Percentiles rank a stretch among this genome's conserved stretches.
Conservation (phyloP, 768 basidiomycete species). For the Austroboletus festivus region DNA sequence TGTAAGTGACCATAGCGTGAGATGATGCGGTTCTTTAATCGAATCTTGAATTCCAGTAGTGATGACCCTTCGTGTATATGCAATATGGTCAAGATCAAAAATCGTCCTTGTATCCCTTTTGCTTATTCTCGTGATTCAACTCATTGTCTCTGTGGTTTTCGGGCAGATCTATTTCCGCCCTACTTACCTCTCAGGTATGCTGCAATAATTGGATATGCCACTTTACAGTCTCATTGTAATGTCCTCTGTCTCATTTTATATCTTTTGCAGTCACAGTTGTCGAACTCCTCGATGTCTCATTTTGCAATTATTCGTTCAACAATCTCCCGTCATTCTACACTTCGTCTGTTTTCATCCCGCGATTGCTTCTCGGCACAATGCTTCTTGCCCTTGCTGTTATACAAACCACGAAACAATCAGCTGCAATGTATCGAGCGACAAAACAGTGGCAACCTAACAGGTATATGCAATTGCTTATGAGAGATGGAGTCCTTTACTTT, state of each 20-base stretch:
- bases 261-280: not conserved
- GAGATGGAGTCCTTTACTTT: not conserved
- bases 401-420: not conserved
- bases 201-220: not conserved
- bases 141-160: not conserved
- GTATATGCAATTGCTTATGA: not conserved
- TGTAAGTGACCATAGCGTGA: not conserved
- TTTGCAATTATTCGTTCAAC: not conserved
- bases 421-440: not conserved
- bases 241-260: too few species aligned
- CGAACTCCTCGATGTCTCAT: not conserved
- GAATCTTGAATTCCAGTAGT: not conserved
- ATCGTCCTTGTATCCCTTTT: not conserved
- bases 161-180: not conserved
- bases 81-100: not conserved
- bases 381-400: not conserved
- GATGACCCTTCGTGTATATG: not conserved
- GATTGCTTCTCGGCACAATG: not conserved
- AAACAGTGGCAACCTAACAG: not conserved
- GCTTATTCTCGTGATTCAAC: not conserved
- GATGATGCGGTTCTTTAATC: not conserved
- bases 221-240: not conserved
- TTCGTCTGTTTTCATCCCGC: not conserved
- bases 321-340: not conserved
- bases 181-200: not conserved